phyloP scores from a whole-genome alignment of 305 asterid genomes.

The Fraxinus platypoda region DNA sequence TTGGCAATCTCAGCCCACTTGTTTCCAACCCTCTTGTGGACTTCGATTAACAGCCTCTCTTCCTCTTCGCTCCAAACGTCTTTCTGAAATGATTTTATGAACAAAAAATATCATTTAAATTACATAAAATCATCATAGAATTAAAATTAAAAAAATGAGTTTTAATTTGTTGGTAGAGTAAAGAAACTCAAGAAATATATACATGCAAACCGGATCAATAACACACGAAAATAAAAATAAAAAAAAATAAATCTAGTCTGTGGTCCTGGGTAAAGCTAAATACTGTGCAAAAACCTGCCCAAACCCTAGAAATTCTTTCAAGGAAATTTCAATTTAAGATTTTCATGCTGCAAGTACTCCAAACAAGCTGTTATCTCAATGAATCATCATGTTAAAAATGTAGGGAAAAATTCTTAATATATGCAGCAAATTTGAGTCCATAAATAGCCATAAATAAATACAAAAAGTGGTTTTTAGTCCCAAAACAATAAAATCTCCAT shows the following conservation, averaged over 20 bases:
- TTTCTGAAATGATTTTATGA: slow-evolving; percentile 39
- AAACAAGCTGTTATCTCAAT: no score
- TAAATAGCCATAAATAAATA: neutral
- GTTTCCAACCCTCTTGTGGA: slow-evolving; percentile 48
- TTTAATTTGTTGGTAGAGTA: no score
- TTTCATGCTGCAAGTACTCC: no score
- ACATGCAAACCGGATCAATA: no score
- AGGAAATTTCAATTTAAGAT: no score
- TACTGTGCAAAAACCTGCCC: no score
- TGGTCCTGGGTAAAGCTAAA: no score
- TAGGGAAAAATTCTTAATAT: neutral
- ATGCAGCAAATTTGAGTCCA: neutral
- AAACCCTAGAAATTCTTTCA: no score
- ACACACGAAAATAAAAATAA: no score
- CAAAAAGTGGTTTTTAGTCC: neutral
- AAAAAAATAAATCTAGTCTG: no score
- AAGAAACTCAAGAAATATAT: neutral
- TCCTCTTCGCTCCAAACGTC: slow-evolving; percentile 70
- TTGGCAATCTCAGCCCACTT: slow-evolving; percentile 75
- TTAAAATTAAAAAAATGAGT: no score
- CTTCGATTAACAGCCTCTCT: slow-evolving; percentile 51
- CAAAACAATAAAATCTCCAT: neutral
- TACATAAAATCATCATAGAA: neutral
- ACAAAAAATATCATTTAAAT: neutral
- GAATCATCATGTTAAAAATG: neutral